A percentile compares a stretch with the other conserved stretches of the same genome.
These are phyloP conservation scores for Phylloboletellus chloephorus DNA, from an alignment of 1,284 basidiomycete species.

Conservation along the genomic window DNA sequence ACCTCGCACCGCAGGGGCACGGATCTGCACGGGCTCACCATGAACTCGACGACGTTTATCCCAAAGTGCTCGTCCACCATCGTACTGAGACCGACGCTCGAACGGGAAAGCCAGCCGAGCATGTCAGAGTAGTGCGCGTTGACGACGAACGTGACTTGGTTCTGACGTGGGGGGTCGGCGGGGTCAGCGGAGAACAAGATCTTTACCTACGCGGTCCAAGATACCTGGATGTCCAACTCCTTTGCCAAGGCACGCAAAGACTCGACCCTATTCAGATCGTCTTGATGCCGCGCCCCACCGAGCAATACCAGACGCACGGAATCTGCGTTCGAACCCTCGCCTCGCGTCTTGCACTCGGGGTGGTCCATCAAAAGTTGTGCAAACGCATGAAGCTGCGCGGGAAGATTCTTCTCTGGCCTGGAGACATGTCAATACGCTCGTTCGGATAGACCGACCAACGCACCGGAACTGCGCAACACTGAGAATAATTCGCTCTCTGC, in stretches of 20 bases:
- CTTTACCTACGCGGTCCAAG: background rate
- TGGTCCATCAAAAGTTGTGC: conserved; percentile 52
- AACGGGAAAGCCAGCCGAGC: conserved; percentile 61
- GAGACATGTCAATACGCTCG: background rate
- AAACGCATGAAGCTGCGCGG: conserved; percentile 74
- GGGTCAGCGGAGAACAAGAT: conserved; percentile 5
- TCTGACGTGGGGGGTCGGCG: conserved; percentile 36
- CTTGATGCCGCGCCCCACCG: conserved; percentile 78
- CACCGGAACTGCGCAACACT: conserved; percentile 92
- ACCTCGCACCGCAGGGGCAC: background rate
- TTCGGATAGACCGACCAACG: conserved; percentile 16
- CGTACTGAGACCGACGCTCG: conserved; percentile 87
- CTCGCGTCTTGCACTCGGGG: conserved; percentile 46
- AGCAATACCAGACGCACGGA: conserved; percentile 64
- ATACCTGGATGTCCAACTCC: conserved; percentile 64
- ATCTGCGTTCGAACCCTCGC: conserved; percentile 12
- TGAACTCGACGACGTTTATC: conserved; percentile 96
- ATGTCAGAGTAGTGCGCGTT: conserved; percentile 79
- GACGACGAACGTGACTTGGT: conserved; percentile 72
- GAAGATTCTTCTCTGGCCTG: conserved; percentile 94
- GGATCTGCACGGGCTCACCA: conserved; percentile 54
- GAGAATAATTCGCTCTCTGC: conserved; percentile 64
- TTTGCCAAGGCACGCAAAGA: conserved; percentile 54
- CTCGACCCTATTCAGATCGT: conserved; percentile 69
- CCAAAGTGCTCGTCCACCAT: conserved; percentile 99